phyloP scores from a whole-genome alignment of 2,329 filamentous ascomycete species.

The Biscogniauxia sp. region DNA sequence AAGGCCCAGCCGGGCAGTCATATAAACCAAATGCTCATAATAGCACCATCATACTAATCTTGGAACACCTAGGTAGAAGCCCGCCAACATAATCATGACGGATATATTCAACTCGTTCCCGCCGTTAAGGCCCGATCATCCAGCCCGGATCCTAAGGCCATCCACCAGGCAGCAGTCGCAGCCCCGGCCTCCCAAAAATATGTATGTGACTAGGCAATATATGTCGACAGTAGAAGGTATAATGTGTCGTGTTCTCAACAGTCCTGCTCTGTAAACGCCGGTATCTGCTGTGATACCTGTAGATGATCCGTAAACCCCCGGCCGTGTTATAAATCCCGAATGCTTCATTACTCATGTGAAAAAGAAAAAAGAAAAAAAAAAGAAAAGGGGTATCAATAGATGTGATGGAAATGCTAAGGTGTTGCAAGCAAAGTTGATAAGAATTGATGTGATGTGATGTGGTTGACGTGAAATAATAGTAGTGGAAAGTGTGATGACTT shows the following conservation, averaged over 20 bases:
- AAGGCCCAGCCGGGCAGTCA: background rate
- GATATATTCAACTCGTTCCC: background rate
- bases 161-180: background rate
- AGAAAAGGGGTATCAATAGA: slow-evolving; percentile 32
- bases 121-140: background rate
- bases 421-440: background rate
- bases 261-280: slow-evolving; percentile 17
- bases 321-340: slow-evolving; percentile 23
- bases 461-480: background rate
- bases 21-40: background rate
- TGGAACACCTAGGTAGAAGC: too few species aligned
- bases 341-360: slow-evolving; percentile 25
- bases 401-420: slow-evolving; percentile 20
- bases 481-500: background rate
- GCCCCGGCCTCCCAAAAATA: background rate
- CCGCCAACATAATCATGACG: background rate
- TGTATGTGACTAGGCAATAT: slow-evolving; percentile 20
- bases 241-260: slow-evolving; percentile 7
- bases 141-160: background rate
- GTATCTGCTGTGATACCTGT: slow-evolving; percentile 25
- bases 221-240: slow-evolving; percentile 19
- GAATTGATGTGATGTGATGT: slow-evolving; percentile 2
- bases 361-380: slow-evolving; percentile 22
- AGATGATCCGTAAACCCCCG: slow-evolving; percentile 21
- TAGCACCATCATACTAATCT: background rate